These are phyloP conservation scores for Andrographis paniculata DNA, from an alignment of 305 asterid genomes.

Conservation along the genomic window DNA sequence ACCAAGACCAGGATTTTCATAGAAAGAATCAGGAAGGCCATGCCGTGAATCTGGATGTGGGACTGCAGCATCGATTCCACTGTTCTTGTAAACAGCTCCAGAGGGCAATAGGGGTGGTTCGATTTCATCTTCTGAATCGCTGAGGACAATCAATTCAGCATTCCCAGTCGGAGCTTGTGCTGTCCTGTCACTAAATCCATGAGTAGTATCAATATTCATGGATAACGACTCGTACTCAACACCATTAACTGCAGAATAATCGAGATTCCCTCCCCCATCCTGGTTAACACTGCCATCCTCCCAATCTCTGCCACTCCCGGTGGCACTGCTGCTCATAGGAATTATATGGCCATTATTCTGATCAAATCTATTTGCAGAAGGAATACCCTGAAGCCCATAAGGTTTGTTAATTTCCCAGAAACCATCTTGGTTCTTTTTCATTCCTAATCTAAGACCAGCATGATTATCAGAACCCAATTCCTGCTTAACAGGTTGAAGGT, in stretches of 20 bases:
- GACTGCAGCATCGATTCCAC: constrained; percentile 31
- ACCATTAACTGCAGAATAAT: constrained; percentile 48
- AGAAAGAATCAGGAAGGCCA: constrained; percentile 45
- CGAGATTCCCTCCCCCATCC: constrained; percentile 58
- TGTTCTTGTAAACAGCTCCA: constrained; percentile 30
- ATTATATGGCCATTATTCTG: constrained; percentile 39
- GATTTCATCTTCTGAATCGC: constrained; percentile 89
- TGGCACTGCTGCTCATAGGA: constrained; percentile 90
- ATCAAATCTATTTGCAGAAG: constrained; percentile 31
- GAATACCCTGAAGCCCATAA: constrained; percentile 38
- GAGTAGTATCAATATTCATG: constrained; percentile 33
- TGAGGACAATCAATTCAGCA: constrained; percentile 62
- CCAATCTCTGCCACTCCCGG: constrained; percentile 85
- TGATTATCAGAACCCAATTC: constrained; percentile 80
- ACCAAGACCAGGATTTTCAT: constrained; percentile 45
- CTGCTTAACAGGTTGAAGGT: constrained; percentile 53
- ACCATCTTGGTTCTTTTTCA: constrained; percentile 65
- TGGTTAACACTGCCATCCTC: constrained; percentile 93
- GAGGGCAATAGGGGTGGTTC: constrained; percentile 36
- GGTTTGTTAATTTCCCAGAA: constrained; percentile 77
- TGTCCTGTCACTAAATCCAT: constrained; percentile 30
- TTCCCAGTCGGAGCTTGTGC: constrained; percentile 40
- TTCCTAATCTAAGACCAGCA: constrained; percentile 63
- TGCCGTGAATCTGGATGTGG: constrained; percentile 30
- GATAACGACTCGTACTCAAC: constrained; percentile 61